Evolutionary conservation across 1,139 yeast genomes (phyloP).

Genomic region (Debaryomycetaceae sp.): DNA sequence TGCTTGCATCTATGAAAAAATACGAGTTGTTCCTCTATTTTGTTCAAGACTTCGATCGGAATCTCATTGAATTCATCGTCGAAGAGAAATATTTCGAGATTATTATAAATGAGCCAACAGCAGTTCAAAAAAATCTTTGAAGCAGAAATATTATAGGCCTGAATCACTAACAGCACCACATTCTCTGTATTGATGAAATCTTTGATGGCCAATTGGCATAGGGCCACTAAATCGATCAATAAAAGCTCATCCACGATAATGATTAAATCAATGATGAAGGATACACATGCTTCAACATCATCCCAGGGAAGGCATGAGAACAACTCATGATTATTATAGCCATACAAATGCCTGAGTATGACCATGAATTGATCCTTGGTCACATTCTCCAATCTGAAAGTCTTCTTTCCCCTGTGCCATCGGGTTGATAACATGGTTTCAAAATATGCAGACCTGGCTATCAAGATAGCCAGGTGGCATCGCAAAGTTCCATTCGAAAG

Average conservation of each 20-base stretch:
- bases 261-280: conserved; percentile 55
- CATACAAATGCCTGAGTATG: conserved; percentile 57
- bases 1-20: conserved; percentile 27
- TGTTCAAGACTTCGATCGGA: conserved; percentile 22
- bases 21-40: conserved; percentile 26
- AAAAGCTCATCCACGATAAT: conserved; percentile 64
- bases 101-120: conserved; percentile 65
- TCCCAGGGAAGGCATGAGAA: conserved; percentile 34
- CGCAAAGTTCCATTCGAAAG: conserved; percentile 39
- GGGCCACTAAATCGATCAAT: conserved; percentile 54
- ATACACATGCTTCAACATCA: conserved; percentile 45
- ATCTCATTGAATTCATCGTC: conserved; percentile 37
- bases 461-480: conserved; percentile 52
- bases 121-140: conserved; percentile 56
- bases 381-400: conserved; percentile 45
- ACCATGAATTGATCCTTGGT: conserved; percentile 43
- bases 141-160: conserved; percentile 53
- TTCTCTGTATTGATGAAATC: conserved; percentile 61
- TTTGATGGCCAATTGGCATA: conserved; percentile 60
- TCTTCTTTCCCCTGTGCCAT: conserved; percentile 39
- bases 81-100: conserved; percentile 60
- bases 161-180: conserved; percentile 52
- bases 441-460: conserved; percentile 60
- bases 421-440: conserved; percentile 53
- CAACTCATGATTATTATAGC: conserved; percentile 42